Conservation (phyloP, 2,329 filamentous ascomycete genomes). For the Phialophora chinensis region DNA sequence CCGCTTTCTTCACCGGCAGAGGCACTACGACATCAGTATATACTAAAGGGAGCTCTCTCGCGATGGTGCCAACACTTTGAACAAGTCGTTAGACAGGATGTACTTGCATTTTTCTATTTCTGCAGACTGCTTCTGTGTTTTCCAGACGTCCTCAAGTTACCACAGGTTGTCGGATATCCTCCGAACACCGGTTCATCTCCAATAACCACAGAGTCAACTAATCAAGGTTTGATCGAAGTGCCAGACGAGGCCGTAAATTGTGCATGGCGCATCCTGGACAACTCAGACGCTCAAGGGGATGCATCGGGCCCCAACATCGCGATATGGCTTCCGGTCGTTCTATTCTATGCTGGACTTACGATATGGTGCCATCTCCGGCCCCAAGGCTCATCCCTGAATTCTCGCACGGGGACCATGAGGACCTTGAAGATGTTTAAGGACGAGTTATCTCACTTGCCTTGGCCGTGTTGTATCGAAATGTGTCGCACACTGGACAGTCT, state of each 20-base stretch:
- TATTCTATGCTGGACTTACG: slow-evolving; percentile 17
- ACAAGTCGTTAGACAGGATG: slow-evolving; percentile 7
- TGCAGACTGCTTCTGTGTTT: slow-evolving; percentile 9
- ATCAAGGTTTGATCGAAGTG: not conserved
- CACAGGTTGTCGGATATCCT: too few relatives aligned
- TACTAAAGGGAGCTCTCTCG: slow-evolving; percentile 15
- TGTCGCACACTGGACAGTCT: not conserved
- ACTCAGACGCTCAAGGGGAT: not conserved
- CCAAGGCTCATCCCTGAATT: not conserved
- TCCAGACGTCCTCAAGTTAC: too few relatives aligned
- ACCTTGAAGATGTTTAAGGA: not conserved
- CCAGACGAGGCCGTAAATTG: slow-evolving; percentile 21
- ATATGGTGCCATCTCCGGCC: slow-evolving; percentile 15
- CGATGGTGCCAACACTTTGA: slow-evolving; percentile 21
- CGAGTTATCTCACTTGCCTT: slow-evolving; percentile 3
- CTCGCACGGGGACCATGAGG: not conserved
- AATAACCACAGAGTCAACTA: not conserved
- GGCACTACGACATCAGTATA: slow-evolving; percentile 4
- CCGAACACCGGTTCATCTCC: not conserved
- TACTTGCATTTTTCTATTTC: slow-evolving; percentile 24
- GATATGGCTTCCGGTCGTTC: slow-evolving; percentile 22
- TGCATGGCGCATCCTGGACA: slow-evolving; percentile 23
- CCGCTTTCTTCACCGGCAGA: slow-evolving; percentile 17
- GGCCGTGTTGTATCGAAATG: slow-evolving; percentile 3
- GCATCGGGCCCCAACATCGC: not conserved